These are phyloP conservation scores for Alternaria dauci DNA, from an alignment of 2,329 filamentous ascomycete genomes.

Conservation along the genomic window DNA sequence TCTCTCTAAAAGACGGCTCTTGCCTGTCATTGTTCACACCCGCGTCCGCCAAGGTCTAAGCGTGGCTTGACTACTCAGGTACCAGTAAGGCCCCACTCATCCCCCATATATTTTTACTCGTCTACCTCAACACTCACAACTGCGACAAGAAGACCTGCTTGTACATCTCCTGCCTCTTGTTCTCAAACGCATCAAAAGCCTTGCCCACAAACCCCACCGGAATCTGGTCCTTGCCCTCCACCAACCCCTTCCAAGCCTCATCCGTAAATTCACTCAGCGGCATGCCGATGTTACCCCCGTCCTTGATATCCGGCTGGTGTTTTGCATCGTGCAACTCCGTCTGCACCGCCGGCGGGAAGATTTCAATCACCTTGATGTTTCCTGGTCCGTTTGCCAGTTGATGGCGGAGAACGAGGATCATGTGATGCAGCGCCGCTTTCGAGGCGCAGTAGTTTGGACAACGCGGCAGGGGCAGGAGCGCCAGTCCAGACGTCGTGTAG, in stretches of 20 bases:
- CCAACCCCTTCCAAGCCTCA: constrained; percentile 58
- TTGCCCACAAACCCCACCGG: constrained; percentile 56
- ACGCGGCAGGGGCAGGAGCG: constrained; percentile 58
- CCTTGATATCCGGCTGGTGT: constrained; percentile 63
- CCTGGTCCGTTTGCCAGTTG: constrained; percentile 58
- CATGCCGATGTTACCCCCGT: constrained; percentile 62
- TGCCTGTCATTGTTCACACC: background rate
- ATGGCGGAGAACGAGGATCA: constrained; percentile 60
- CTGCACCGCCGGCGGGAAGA: constrained; percentile 65
- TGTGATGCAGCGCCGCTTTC: constrained; percentile 65
- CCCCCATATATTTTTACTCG: background rate
- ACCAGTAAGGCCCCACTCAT: constrained; percentile 2
- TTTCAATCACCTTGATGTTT: constrained; percentile 63
- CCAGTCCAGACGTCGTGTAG: constrained; percentile 62
- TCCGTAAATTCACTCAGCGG: constrained; percentile 62
- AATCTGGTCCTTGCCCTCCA: constrained; percentile 61
- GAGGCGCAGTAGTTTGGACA: constrained; percentile 64
- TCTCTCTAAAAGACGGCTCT: background rate
- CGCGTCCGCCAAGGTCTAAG: background rate
- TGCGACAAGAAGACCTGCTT: constrained; percentile 24
- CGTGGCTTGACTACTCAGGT: constrained; percentile 1
- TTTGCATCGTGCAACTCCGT: constrained; percentile 65
- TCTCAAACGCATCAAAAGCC: constrained; percentile 58
- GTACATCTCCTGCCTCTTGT: constrained; percentile 56
- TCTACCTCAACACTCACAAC: too few species aligned